Evolutionary conservation across 1,284 basidiomycete genomes (phyloP).

Genomic region (Ganoderma lingzhi): DNA sequence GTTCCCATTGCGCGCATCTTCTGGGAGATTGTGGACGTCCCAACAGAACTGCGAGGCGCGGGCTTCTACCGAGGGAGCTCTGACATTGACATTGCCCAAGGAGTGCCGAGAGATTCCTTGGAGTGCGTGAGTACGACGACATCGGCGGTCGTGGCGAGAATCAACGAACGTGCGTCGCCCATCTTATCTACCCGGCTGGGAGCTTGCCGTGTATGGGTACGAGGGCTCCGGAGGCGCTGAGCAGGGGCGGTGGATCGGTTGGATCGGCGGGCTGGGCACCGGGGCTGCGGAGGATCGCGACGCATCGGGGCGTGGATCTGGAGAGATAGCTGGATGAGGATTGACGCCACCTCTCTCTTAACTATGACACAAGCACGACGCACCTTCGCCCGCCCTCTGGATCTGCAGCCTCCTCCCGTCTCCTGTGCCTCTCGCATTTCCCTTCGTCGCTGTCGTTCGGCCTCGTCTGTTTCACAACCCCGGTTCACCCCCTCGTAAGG

Average conservation of each 20-base stretch:
- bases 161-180: slow-evolving; percentile 9
- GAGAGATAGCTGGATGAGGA: slow-evolving; percentile 8
- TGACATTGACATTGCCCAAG: background rate
- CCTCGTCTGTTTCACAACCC: too few relatives aligned
- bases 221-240: background rate
- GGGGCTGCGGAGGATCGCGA: slow-evolving; percentile 2
- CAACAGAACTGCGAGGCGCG: background rate
- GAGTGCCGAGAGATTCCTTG: background rate
- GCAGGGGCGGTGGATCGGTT: background rate
- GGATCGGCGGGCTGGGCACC: background rate
- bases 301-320: background rate
- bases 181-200: slow-evolving; percentile 4
- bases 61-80: background rate
- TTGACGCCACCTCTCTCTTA: slow-evolving; percentile 25
- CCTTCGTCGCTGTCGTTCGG: background rate
- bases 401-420: background rate
- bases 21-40: background rate
- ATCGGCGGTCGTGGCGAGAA: background rate
- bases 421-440: slow-evolving; percentile 4
- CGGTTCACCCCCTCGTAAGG: background rate
- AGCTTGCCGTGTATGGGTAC: background rate
- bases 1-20: background rate
- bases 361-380: slow-evolving; percentile 30
- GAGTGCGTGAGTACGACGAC: too few relatives aligned
- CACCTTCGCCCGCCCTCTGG: background rate